Base-by-base conservation (phyloP, 1,139 yeast genomes). In the Diutina catenulata region DNA sequence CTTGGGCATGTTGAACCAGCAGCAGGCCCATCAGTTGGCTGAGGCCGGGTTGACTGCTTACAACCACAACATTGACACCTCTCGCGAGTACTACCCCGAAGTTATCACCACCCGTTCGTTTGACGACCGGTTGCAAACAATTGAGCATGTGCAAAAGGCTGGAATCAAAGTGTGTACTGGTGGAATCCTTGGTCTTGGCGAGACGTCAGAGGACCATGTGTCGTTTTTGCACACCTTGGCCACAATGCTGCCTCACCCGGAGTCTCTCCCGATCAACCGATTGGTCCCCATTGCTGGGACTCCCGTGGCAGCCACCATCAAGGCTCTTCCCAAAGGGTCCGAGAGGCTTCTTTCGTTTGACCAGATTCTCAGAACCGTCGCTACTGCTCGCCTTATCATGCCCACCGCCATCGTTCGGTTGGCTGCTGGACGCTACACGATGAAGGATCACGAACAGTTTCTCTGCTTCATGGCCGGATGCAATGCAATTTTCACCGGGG, bases 231-330 rank as follows among this genome's bases (percentile, higher is more conserved):
- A 76, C 50, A 80, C 91, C 0, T 59, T 81, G 41, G 64, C 87
- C 2, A 80, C 76, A 2, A 68, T 81, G 76, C 68, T 70, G 1
- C 57, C 64, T 14, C 91, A 81, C 47, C 93, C 93, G 1, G 93
- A 81, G 53, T 78, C 87, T 1, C 64, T 81, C 39, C 94, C 94
- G n/a, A 80, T 81, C 43, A 81, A 81, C 52, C 64, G 82, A 46
- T 62, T 81, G 38, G 86, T 81, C n/a, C 79, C 88, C 1, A 80
- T 81, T 39, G 71, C 75, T 45, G 94, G 94, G 2, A 81, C 94
- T 0, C 87, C 87, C 14, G 71, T 81, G 62, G 80, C 71, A 38
- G 67, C 68, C 37, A 80, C 74, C 40, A 53, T 74, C 15, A 52
- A 59, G 21, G 63, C 65, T 39, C 61, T 67, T 28, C 19, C 19